Evolutionary conservation across 2,329 filamentous ascomycete species (phyloP).

Genomic region (Alternaria triticina): DNA sequence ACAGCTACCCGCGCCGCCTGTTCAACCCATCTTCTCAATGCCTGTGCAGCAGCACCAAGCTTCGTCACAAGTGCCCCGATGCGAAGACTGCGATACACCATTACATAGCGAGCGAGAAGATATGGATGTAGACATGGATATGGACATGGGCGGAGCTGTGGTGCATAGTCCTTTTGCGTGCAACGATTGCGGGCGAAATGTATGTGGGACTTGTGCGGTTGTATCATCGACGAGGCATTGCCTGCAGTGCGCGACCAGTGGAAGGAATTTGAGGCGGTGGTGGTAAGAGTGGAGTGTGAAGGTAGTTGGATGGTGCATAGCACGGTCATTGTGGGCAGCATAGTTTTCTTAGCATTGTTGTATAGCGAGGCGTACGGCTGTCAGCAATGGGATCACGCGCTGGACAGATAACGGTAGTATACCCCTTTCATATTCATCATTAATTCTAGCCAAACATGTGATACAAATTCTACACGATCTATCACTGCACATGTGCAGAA

Average conservation of each 20-base stretch:
- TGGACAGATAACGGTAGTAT: background rate
- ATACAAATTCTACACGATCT: background rate
- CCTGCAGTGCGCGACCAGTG: constrained; percentile 48
- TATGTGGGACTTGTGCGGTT: constrained; percentile 54
- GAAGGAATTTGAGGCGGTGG: constrained; percentile 19
- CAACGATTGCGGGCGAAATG: constrained; percentile 45
- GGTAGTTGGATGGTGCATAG: background rate
- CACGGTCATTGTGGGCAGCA: background rate
- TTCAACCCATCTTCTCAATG: constrained; percentile 26
- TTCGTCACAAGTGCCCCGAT: constrained; percentile 31
- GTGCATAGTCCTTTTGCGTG: constrained; percentile 45
- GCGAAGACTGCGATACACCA: constrained; percentile 54
- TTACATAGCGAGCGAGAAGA: constrained; percentile 38
- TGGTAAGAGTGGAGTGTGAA: constrained; percentile 9
- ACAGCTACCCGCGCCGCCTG: constrained; percentile 43
- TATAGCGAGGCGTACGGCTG: constrained; percentile 16
- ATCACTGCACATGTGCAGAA: background rate
- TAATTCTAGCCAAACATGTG: background rate
- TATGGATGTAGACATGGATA: constrained; percentile 50
- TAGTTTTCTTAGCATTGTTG: constrained; percentile 4
- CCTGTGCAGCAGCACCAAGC: constrained; percentile 15
- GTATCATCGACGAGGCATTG: constrained; percentile 48
- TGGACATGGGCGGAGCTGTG: constrained; percentile 35
- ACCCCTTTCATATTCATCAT: background rate
- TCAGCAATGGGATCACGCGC: background rate